Percentiles rank a stretch among this genome's conserved stretches.
Evolutionary conservation across 148 eudicot genomes (phyloP).

Genomic region (Silene uniflora): DNA sequence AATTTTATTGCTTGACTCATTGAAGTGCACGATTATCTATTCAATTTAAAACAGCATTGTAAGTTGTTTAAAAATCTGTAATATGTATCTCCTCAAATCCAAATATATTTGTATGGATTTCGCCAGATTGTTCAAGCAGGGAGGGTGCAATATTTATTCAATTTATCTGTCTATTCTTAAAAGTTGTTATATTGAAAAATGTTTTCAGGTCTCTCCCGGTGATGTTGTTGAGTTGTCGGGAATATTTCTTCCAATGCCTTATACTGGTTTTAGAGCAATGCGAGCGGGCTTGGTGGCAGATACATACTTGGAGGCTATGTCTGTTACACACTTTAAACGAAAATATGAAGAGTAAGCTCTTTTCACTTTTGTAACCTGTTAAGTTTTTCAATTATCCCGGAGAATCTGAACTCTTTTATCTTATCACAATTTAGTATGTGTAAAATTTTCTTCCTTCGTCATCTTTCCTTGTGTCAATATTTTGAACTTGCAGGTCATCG

Average conservation of each 20-base stretch:
- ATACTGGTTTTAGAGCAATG: slow-evolving; percentile 96
- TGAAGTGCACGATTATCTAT: not conserved
- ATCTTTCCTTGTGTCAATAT: slow-evolving; percentile 5
- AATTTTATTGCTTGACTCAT: not conserved
- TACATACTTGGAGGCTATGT: slow-evolving; percentile 98
- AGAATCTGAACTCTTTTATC: not conserved
- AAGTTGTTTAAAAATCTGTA: not conserved
- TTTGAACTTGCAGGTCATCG: not conserved
- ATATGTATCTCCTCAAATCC: not conserved
- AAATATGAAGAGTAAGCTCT: slow-evolving; percentile 96
- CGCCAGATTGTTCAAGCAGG: not conserved
- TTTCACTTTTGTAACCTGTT: not conserved
- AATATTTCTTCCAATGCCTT: slow-evolving; percentile 92
- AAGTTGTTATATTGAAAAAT: not conserved
- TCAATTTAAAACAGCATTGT: not conserved
- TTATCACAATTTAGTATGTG: not conserved
- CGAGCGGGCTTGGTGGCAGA: slow-evolving; percentile 99
- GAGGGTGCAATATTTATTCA: not conserved
- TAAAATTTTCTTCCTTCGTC: slow-evolving; percentile 1
- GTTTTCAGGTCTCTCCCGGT: slow-evolving; percentile 80
- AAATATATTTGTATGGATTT: not conserved
- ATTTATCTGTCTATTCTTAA: not conserved
- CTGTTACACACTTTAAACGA: slow-evolving; percentile 87
- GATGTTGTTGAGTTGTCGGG: slow-evolving; percentile 95
- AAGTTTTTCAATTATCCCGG: not conserved